These are phyloP conservation scores for Wickerhamiella dianesei DNA, from an alignment of 805 yeast species.

Conservation along the genomic window DNA sequence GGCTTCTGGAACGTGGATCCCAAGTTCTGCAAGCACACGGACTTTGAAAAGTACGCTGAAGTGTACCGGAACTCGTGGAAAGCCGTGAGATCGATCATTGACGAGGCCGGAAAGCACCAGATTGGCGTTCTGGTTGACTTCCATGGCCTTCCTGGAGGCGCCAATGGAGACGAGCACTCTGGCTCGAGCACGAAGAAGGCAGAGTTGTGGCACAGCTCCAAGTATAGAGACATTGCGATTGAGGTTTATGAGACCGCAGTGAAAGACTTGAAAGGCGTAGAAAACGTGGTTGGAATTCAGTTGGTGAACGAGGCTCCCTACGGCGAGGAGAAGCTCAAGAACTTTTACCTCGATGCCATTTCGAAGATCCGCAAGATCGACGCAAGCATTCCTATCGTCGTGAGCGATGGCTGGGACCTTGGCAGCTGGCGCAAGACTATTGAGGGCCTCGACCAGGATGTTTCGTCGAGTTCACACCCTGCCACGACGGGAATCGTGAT, in stretches of 20 bases:
- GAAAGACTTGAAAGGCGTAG: conserved; percentile 39
- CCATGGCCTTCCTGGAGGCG: conserved; percentile 89
- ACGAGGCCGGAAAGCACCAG: conserved; percentile 42
- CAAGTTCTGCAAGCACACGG: conserved; percentile 41
- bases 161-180: conserved; percentile 73
- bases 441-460: conserved; percentile 28
- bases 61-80: conserved; percentile 71
- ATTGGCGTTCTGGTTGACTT: conserved; percentile 73
- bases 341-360: conserved; percentile 54
- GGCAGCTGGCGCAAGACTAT: conserved; percentile 64
- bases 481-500: conserved; percentile 48
- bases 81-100: conserved; percentile 40
- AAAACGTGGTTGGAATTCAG: conserved; percentile 71
- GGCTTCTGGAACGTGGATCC: conserved; percentile 87
- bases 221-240: conserved; percentile 31
- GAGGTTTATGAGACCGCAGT: conserved; percentile 49
- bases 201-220: conserved; percentile 44
- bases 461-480: conserved; percentile 19
- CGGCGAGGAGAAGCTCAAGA: conserved; percentile 35
- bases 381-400: conserved; percentile 48
- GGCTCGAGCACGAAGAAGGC: conserved; percentile 52
- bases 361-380: conserved; percentile 45
- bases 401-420: conserved; percentile 93
- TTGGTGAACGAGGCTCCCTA: conserved; percentile 72
- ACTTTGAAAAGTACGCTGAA: conserved; percentile 38